Evolutionary conservation across 192 early-diverging fungal species (phyloP), one percentile per base, ranked within the genome.

Genomic region (Podila epigama): DNA sequence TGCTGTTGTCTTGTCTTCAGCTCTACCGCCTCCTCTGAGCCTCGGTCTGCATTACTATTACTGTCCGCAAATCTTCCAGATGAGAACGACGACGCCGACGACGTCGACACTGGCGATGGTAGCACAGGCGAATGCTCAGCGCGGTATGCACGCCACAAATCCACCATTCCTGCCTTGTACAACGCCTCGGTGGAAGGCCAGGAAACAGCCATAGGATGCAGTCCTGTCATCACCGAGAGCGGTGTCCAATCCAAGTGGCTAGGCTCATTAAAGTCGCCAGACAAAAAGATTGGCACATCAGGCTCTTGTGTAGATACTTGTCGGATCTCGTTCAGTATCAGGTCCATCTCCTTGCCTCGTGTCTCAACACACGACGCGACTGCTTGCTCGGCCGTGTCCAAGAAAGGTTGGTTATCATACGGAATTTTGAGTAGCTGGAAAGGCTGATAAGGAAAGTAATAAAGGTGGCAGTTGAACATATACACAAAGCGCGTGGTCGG

Each of bases 231-330:
- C 25, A 75, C 81, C 13, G 77, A 57, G 1, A 68, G 35, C 0
- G 68, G 60, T 0, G 75, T 79, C 81, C 81, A 82, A 33, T 82
- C 81, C 51, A 82, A 41, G 51, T 82, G 81, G 31, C 66, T 70
- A 12, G 81, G 81, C 60, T 82, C 81, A 60, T 82, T 82, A 1
- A 82, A 68, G 31, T 82, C 81, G 5, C 77, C 81, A 0, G 70
- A 62, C 50, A 82, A 50, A 31, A 82, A 79, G 35, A 78, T 79
- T 2, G 80, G 64, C 34, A 73, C 77, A 18, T 70, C 58, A 27
- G 42, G 51, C 22, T 66, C 75, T 44, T 73, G 61, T 1, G 67
- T 69, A 2, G 71, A 60, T 1, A 69, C 69, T 2, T 63, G 39
- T 13, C 31, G 33, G n/a, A 82, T 67, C 42, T 82, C 81, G 16